Conservation (phyloP, 331 rosid species). For the Quercus phellos region DNA sequence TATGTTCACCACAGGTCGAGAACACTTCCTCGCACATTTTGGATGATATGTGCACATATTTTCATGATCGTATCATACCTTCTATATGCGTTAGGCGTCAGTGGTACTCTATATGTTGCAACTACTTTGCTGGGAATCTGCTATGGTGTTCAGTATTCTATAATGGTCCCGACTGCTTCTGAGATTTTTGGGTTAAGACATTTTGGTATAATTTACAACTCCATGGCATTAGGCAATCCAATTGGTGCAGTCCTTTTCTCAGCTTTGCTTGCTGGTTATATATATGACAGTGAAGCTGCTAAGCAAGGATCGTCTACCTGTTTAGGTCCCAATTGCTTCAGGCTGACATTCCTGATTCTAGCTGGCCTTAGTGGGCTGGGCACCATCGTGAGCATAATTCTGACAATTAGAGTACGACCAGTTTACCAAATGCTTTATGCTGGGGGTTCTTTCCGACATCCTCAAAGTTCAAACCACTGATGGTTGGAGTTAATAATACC, state of each 20-base stretch:
- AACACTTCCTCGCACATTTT: conserved; percentile 58
- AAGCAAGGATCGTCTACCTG: conserved; percentile 64
- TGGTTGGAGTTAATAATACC: neutral
- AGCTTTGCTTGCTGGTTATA: conserved; percentile 51
- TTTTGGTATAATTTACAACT: conserved; percentile 55
- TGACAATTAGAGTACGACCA: conserved; percentile 55
- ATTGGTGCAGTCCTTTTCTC: conserved; percentile 74
- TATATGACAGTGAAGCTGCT: conserved; percentile 68
- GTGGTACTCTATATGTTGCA: conserved; percentile 55
- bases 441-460: conserved; percentile 57
- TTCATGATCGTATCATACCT: conserved; percentile 44
- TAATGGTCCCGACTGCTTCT: conserved; percentile 60
- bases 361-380: conserved; percentile 57
- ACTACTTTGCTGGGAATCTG: conserved; percentile 70
- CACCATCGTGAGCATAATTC: conserved; percentile 47
- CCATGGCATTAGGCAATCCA: conserved; percentile 65
- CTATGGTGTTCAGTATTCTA: conserved; percentile 52
- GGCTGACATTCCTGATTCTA: conserved; percentile 59
- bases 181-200: conserved; percentile 70
- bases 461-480: conserved; percentile 43
- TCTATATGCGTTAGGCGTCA: conserved; percentile 49
- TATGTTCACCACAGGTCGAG: conserved; percentile 39
- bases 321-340: conserved; percentile 65
- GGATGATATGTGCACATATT: conserved; percentile 66
- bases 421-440: conserved; percentile 77